Evolutionary conservation across 1,139 yeast genomes (phyloP), one percentile per base, ranked within the genome.

Genomic region (Candida pseudoviswanathii): DNA sequence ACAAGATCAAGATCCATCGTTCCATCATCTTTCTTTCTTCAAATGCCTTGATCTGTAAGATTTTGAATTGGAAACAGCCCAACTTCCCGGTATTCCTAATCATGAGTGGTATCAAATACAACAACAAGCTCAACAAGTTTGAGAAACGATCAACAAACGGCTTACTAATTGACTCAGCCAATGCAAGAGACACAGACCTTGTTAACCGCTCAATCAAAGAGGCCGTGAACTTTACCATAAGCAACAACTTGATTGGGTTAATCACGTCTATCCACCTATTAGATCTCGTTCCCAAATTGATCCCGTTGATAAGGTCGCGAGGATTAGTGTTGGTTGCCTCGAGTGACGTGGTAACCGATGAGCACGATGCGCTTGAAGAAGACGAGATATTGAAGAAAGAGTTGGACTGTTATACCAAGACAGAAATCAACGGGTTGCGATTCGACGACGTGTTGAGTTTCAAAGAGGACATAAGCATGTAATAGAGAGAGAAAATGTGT

Each of bases 21-120:
- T 84, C 94, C 0, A 72, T 94, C 33, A 84, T 92, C 5, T 88
- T 94, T 66, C 82, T 96, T 16, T 89, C 97, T 0, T 82, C 90
- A 45, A 91, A 91, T 66, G 88, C 97, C 31, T 81, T 85, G 45
- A 89, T 91, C 21, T 94, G 99, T 68, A 90, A 96, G 21, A 88
- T 90, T 45, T 74, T 94, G 58, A 94, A 94, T 67, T 94, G 99
- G 99, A 94, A 94, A 67, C 99, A 94, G 68, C 99, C 99, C 4
- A 94, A 92, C 66, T 94, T 88, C 68, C 97, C 99, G 0, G 98
- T 94, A 0, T 86, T 94, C 58, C 87, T 89, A 67, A 82, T 85
- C 47, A 82, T 92, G 81, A 86, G 83, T 59, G 89, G 90, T 9
- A 73, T 85, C 34, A 73, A 73, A 32, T 81, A 66, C 63, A 70